Conservation (phyloP, 1,284 basidiomycete species). For the Clitocybe nebularis region DNA sequence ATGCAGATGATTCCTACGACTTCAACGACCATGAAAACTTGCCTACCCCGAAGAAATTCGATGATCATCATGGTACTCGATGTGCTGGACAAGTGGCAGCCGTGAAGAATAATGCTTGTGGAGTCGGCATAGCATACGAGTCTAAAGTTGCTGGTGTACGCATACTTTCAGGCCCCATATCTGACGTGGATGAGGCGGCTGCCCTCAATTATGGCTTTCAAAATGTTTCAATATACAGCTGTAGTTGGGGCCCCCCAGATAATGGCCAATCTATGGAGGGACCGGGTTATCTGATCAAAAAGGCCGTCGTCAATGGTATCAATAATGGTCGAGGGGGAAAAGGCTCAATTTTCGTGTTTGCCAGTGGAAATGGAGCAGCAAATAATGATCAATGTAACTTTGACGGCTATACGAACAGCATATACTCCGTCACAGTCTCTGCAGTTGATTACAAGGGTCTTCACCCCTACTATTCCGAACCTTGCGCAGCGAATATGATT, state of each 20-base stretch:
- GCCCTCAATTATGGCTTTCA: conserved; percentile 94
- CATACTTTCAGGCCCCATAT: conserved; percentile 95
- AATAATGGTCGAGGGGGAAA: conserved; percentile 89
- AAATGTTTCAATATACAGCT: conserved; percentile 91
- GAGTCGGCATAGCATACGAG: conserved; percentile 91
- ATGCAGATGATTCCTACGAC: conserved; percentile 89
- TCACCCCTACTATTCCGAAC: conserved; percentile 96
- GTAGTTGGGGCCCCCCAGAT: conserved; percentile 98
- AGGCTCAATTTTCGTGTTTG: conserved; percentile 95
- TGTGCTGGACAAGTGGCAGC: conserved; percentile 99
- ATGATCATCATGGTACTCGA: conserved; percentile 97
- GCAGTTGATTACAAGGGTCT: conserved; percentile 90
- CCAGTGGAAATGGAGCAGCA: conserved; percentile 93
- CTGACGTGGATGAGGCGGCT: conserved; percentile 96
- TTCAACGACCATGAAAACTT: conserved; percentile 92
- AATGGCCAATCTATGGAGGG: conserved; percentile 95
- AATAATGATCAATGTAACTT: conserved; percentile 98
- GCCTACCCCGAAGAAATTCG: conserved; percentile 83
- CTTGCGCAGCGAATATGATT: conserved; percentile 95
- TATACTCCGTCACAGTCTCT: conserved; percentile 94
- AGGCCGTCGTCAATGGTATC: conserved; percentile 93
- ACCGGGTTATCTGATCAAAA: conserved; percentile 88
- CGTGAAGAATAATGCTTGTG: conserved; percentile 92
- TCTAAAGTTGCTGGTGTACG: conserved; percentile 92
- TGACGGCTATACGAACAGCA: conserved; percentile 98